phyloP scores from a whole-genome alignment of 2,329 filamentous ascomycete species.

The Ophiostoma perfectum region DNA sequence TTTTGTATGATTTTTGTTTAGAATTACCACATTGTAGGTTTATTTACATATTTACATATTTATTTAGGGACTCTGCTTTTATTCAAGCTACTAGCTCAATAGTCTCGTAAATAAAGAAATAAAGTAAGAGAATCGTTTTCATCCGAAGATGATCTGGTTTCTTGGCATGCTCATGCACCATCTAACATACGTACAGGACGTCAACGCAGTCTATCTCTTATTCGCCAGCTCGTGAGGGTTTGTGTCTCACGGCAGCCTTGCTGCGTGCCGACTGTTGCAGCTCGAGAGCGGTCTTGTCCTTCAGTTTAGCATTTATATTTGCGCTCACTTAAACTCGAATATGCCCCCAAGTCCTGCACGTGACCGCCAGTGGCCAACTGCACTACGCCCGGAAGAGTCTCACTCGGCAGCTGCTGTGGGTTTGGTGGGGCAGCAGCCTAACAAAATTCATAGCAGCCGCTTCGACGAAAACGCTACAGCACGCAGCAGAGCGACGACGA shows the following conservation, averaged over 20 bases:
- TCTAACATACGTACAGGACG: too few species aligned
- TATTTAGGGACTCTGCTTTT: too few species aligned
- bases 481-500: constrained; percentile 1
- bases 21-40: too few species aligned
- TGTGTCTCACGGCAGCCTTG: neutral
- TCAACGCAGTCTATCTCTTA: neutral
- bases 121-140: too few species aligned
- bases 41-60: too few species aligned
- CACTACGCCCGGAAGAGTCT: constrained; percentile 6
- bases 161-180: too few species aligned
- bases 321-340: neutral
- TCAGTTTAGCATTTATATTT: neutral
- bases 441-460: constrained; percentile 13
- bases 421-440: constrained; percentile 20
- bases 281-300: neutral
- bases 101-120: too few species aligned
- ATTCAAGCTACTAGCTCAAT: too few species aligned
- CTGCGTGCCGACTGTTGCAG: neutral
- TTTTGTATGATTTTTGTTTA: too few species aligned
- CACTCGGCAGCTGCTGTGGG: neutral
- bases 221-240: neutral
- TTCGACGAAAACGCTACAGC: constrained; percentile 6
- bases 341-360: neutral
- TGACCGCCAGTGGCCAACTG: neutral
- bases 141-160: too few species aligned